These are phyloP conservation scores for Amylocarpus encephaloides DNA, from an alignment of 2,329 filamentous ascomycete genomes.

Conservation along the genomic window DNA sequence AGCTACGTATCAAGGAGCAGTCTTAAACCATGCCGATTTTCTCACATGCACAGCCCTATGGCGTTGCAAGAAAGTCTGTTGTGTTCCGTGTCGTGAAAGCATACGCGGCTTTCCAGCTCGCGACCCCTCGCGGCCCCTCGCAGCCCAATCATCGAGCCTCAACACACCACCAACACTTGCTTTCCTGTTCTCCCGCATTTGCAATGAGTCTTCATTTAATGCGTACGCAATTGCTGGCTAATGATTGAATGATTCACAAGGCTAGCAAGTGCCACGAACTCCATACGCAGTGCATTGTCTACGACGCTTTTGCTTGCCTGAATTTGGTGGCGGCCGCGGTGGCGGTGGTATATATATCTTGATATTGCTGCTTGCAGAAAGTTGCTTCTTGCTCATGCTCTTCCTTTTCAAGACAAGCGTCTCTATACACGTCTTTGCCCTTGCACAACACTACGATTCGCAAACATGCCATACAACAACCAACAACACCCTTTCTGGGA, in stretches of 20 bases:
- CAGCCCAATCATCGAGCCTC: background rate
- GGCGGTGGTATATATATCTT: background rate
- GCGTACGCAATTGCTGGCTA: conserved; percentile 1
- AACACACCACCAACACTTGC: background rate
- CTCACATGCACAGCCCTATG: conserved; percentile 1
- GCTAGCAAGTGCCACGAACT: background rate
- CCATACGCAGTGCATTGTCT: background rate
- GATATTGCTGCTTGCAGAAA: background rate
- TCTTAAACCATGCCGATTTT: conserved; percentile 12
- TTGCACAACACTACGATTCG: conserved; percentile 13
- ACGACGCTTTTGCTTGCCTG: conserved; percentile 2
- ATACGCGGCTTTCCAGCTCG: conserved; percentile 13
- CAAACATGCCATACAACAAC: conserved; percentile 28
- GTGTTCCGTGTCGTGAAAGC: background rate
- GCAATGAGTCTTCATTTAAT: background rate
- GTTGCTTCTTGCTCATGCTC: background rate
- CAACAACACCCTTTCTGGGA: conserved; percentile 29
- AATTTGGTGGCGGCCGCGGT: background rate
- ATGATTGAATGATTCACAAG: background rate
- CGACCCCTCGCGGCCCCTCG: background rate
- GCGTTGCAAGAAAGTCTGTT: conserved; percentile 1
- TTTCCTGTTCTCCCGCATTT: background rate
- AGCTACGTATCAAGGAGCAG: conserved; percentile 11
- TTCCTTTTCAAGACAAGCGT: background rate
- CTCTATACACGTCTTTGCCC: conserved; percentile 7